Percentiles rank a stretch among this genome's conserved stretches.
These are phyloP conservation scores for Yamadazyma spencermartinsiae DNA, from an alignment of 1,139 yeast species.

Conservation along the genomic window DNA sequence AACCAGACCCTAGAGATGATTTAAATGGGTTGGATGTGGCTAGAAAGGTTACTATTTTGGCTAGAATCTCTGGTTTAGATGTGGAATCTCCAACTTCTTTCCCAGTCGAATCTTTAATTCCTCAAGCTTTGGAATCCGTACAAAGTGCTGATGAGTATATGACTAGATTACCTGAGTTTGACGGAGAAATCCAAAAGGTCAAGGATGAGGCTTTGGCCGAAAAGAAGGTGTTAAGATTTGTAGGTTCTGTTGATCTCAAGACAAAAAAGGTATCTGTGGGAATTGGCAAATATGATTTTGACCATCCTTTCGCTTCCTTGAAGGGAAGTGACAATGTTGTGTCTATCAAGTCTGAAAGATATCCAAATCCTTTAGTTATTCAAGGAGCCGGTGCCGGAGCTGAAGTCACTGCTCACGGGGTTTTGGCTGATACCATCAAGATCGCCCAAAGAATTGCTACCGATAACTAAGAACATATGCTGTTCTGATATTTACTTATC, in stretches of 20 bases:
- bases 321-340: constrained; percentile 96
- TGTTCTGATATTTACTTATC: not conserved
- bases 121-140: constrained; percentile 77
- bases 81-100: constrained; percentile 93
- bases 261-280: constrained; percentile 76
- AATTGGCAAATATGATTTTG: constrained; percentile 76
- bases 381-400: constrained; percentile 99
- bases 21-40: constrained; percentile 97
- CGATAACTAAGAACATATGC: not conserved
- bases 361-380: constrained; percentile 85
- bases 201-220: constrained; percentile 81
- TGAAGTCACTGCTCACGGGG: constrained; percentile 98
- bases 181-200: constrained; percentile 70
- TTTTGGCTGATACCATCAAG: constrained; percentile 87
- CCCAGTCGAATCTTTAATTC: constrained; percentile 92
- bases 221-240: constrained; percentile 86
- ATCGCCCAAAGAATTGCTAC: constrained; percentile 78
- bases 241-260: constrained; percentile 83
- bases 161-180: constrained; percentile 78
- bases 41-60: constrained; percentile 92
- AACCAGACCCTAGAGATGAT: constrained; percentile 99
- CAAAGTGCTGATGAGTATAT: constrained; percentile 75
- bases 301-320: constrained; percentile 94
- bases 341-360: constrained; percentile 86
- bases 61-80: constrained; percentile 84